Evolutionary conservation across 2,329 filamentous ascomycete species (phyloP), one percentile per base, ranked within the genome.

Genomic region (Cladosporium sp.): DNA sequence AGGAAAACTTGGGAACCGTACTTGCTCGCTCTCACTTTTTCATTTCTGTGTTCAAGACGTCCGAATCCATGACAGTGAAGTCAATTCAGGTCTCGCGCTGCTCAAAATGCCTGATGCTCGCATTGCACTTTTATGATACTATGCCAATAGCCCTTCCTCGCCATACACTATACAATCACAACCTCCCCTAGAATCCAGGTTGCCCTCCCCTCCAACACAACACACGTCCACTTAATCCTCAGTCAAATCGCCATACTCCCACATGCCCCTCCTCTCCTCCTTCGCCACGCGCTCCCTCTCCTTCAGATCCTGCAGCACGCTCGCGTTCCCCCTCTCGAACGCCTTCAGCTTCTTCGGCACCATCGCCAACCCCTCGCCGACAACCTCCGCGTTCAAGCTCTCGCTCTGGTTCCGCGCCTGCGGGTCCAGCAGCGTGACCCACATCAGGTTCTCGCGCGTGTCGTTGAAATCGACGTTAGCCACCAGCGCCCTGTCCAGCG

Each of bases 171-270:
- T 28, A 28, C 22, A 28, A 28, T 18, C 16, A 18, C 16, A 18
- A 18, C 16, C 16, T 18, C 16, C 16, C 16, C 16, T 18, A 18
- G 2, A 18, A 18, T 18, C 16, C 16, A 18, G 3, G 16, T 18
- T 18, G 16, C 16, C 16, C 16, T 18, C 16, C 16, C 16, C 16
- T 3, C 16, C 16, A 18, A 18, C 16, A 3, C 16, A 18, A 18
- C 16, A 3, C 16, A 18, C 16, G 3, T 18, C 16, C 16, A 32
- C 50, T 49, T 65, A 69, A 53, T 95, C 89, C 75, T 95, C 91
- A 11, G 89, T 95, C 66, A 95, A 79, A 70, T 97, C 93, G 61
- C 93, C 93, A 72, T 97, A 98, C 79, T 98, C 93, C 91, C 92
- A 98, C 81, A 95, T 93, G 41, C 93, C 93, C 60, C 83, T 77